Evolutionary conservation across 331 rosid genomes (phyloP).

Genomic region (Erythrophleum ivorense): DNA sequence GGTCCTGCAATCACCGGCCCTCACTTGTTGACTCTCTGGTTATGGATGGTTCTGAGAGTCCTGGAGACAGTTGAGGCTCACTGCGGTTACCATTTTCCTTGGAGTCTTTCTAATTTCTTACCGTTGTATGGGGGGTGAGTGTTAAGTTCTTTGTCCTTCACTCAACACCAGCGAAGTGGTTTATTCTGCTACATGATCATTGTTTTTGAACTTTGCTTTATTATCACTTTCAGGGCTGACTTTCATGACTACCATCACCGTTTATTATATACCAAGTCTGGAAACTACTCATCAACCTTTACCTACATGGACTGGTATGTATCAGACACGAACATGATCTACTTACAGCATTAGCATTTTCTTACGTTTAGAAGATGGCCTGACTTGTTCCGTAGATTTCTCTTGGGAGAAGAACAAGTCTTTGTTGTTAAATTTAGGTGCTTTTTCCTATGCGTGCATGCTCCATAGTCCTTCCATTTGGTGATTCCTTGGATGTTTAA

Average conservation of each 20-base stretch:
- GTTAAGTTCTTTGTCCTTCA: conserved; percentile 17
- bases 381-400: neutral
- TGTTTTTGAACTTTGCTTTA: conserved; percentile 30
- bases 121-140: conserved; percentile 86
- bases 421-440: neutral
- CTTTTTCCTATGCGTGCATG: neutral
- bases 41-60: conserved; percentile 79
- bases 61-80: conserved; percentile 86
- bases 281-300: conserved; percentile 87
- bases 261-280: conserved; percentile 79
- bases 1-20: conserved; percentile 90
- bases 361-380: neutral
- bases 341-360: neutral
- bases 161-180: neutral
- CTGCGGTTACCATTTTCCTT: conserved; percentile 81
- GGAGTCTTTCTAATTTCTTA: conserved; percentile 76
- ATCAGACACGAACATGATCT: conserved; percentile 1
- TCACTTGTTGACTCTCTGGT: conserved; percentile 73
- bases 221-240: conserved; percentile 62
- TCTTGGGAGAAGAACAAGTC: neutral
- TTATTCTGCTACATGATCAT: neutral
- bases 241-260: conserved; percentile 93
- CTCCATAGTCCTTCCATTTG: neutral
- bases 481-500: neutral
- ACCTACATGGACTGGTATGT: conserved; percentile 79